Base-by-base conservation (phyloP, 2,329 filamentous ascomycete species). In the Hypocrella siamensis region DNA sequence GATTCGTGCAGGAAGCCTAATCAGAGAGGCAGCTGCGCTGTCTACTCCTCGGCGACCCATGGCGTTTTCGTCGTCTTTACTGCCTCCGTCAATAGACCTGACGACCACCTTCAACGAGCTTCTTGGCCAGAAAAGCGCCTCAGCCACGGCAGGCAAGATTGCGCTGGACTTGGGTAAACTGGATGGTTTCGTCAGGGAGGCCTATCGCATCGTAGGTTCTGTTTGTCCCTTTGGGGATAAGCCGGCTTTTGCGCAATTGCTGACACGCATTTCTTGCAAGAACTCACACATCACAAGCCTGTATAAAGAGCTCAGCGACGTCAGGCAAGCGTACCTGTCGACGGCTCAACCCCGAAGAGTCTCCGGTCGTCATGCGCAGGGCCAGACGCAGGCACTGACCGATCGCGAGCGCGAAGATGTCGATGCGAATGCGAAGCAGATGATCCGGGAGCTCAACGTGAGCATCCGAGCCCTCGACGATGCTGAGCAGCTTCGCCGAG, bases 141-240 rank as follows among this genome's bases (percentile, higher is more conserved):
- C 60, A 18, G 56, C 63, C 6, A 62, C 67, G 46, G 28, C 45
- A 48, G 39, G 63, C 63, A 40, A 60, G 52, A 35, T 44, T 63
- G 30, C 18, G 10, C 31, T 42, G 4, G 38, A 42, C 24, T 24
- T 35, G 19, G 60, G 67, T 41, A 65, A 56, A 43, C 68, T 90
- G 31, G 82, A 94, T 51, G 79, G 80, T 46, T 98, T 96, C 51
- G 63, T 96, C 21, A 85, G 88, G 49, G 88, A 96, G 57, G 90
- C 90, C 32, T 90, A 93, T 57, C 74, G 79, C 51, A 94, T 96
- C 54, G 86, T 92, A 61, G 47, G 68, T 54, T 39, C 43, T 41
- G 10, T 12, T 8, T 12, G 38, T 41, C 31, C 21, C 12, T 7
- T 22, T 12, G 21, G 12, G 21, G n/a, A n/a, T n/a, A n/a, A n/a